Conservation (phyloP, 2,329 filamentous ascomycete genomes). For the Tolypocladium nubicola region DNA sequence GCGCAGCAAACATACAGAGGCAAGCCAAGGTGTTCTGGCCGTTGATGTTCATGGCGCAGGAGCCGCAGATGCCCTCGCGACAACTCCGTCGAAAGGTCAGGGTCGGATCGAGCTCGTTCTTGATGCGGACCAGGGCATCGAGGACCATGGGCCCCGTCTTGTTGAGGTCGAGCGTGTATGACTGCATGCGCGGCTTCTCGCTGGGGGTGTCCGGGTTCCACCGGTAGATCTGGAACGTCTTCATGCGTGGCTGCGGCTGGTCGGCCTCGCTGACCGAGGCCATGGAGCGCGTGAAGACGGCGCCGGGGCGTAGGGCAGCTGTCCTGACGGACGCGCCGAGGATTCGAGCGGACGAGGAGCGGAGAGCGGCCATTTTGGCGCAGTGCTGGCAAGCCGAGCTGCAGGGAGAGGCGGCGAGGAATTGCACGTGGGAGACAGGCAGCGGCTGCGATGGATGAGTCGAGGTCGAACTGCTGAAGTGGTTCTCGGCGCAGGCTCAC, state of each 20-base stretch:
- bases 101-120: conserved; percentile 97
- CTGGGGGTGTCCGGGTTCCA: conserved; percentile 93
- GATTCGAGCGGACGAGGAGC: conserved; percentile 43
- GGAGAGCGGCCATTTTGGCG: conserved; percentile 46
- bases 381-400: not conserved
- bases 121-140: conserved; percentile 93
- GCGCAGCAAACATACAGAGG: conserved; percentile 60
- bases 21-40: conserved; percentile 96
- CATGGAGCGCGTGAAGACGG: conserved; percentile 40
- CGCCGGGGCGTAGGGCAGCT: conserved; percentile 25
- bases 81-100: conserved; percentile 93
- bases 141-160: conserved; percentile 99
- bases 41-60: conserved; percentile 99
- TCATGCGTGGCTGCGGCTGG: conserved; percentile 55
- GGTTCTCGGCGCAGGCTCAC: not conserved
- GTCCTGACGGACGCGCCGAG: conserved; percentile 33
- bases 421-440: not conserved
- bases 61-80: conserved; percentile 96
- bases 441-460: not conserved
- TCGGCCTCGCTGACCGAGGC: conserved; percentile 47
- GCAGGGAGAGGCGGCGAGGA: not conserved
- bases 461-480: not conserved
- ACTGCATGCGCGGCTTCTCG: conserved; percentile 92
- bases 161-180: conserved; percentile 90
- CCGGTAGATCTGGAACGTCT: conserved; percentile 97